Conservation (phyloP, 192 early-diverging fungal genomes). For the Podochytrium sp. region DNA sequence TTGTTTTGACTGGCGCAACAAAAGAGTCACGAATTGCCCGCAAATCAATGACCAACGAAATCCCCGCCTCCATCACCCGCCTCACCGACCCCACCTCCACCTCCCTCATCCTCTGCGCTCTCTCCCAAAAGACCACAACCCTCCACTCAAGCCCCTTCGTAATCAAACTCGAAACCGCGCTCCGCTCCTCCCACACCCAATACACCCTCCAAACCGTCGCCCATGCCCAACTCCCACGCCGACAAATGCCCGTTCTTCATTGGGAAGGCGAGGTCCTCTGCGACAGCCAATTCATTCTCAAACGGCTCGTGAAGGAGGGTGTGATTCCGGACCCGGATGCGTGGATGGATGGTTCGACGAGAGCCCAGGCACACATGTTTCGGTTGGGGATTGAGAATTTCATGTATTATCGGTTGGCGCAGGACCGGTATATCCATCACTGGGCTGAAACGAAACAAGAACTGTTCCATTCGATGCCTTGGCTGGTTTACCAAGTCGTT, state of each 20-base stretch:
- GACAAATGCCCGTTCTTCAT: background rate
- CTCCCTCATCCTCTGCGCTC: too few species aligned
- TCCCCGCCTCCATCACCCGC: too few species aligned
- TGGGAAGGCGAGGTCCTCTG: background rate
- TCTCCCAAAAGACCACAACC: background rate
- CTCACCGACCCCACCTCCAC: too few species aligned
- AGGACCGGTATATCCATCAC: background rate
- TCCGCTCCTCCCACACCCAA: background rate
- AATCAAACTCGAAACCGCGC: background rate
- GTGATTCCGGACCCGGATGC: background rate
- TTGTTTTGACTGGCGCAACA: too few species aligned
- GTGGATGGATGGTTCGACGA: background rate
- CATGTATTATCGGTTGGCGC: background rate
- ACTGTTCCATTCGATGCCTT: background rate
- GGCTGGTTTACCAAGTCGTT: background rate
- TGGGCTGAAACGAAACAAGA: background rate
- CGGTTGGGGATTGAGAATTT: conserved; percentile 14
- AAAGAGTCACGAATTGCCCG: too few species aligned
- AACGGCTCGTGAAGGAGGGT: background rate
- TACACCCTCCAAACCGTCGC: background rate
- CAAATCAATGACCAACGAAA: too few species aligned
- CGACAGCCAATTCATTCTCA: conserved; percentile 8
- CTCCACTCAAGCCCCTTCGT: conserved; percentile 1
- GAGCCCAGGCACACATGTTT: conserved; percentile 7
- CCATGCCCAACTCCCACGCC: background rate